Conservation (phyloP, 2,329 filamentous ascomycete genomes). For the Venturia pyrina region DNA sequence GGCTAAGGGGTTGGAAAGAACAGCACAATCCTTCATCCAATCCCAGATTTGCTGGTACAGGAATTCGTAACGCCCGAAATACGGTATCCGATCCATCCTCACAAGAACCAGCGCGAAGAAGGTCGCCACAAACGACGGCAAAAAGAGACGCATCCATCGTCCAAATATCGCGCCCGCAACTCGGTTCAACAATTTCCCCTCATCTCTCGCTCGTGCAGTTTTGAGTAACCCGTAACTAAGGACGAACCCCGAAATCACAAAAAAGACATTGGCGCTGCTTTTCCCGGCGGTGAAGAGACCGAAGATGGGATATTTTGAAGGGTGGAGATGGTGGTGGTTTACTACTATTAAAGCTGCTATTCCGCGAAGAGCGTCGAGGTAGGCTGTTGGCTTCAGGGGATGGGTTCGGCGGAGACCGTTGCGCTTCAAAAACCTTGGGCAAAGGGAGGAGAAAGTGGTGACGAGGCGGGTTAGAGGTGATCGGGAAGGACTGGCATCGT, state of each 20-base stretch:
- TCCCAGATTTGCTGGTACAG: not conserved
- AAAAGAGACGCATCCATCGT: not conserved
- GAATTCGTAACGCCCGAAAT: not conserved
- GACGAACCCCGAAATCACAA: not conserved
- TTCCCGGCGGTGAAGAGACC: too few relatives aligned
- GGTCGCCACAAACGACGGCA: not conserved
- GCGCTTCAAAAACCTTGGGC: too few relatives aligned
- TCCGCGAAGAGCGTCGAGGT: too few relatives aligned
- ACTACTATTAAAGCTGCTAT: too few relatives aligned
- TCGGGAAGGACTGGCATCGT: too few relatives aligned
- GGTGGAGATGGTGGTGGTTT: too few relatives aligned
- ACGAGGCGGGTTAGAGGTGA: too few relatives aligned
- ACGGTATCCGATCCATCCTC: not conserved
- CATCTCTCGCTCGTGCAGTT: not conserved
- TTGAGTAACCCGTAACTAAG: not conserved
- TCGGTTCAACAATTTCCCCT: not conserved
- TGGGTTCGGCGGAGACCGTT: too few relatives aligned
- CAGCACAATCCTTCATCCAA: slow-evolving; percentile 5
- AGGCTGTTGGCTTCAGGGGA: too few relatives aligned
- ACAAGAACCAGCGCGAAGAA: not conserved
- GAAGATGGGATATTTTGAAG: too few relatives aligned
- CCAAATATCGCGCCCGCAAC: not conserved
- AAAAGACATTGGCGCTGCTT: not conserved
- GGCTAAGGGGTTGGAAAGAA: too few relatives aligned
- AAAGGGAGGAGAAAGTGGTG: too few relatives aligned